phyloP scores from a whole-genome alignment of 1,139 yeast genomes.

The Suhomyces panamericanus region DNA sequence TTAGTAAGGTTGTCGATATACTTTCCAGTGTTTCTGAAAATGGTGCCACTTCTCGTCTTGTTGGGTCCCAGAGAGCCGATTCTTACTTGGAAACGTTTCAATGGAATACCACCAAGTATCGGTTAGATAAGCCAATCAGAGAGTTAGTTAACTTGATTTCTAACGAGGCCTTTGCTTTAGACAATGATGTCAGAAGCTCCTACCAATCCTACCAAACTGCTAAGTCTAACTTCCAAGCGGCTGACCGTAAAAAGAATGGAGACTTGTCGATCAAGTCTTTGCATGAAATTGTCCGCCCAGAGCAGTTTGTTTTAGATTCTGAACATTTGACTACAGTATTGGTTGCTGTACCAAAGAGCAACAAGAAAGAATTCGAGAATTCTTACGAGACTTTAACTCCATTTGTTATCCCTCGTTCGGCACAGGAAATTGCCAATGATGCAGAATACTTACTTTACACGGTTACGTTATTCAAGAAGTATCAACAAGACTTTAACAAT shows the following conservation, averaged over 20 bases:
- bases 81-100: constrained; percentile 71
- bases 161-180: constrained; percentile 77
- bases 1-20: constrained; percentile 75
- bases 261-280: constrained; percentile 87
- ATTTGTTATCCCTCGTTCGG: constrained; percentile 92
- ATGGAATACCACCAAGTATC: constrained; percentile 87
- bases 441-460: constrained; percentile 70
- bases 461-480: constrained; percentile 85
- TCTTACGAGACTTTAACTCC: constrained; percentile 74
- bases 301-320: constrained; percentile 79
- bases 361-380: constrained; percentile 58
- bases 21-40: constrained; percentile 52
- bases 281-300: constrained; percentile 83
- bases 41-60: constrained; percentile 27
- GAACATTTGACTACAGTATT: constrained; percentile 83
- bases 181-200: constrained; percentile 73
- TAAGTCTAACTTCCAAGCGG: constrained; percentile 78
- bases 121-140: constrained; percentile 79
- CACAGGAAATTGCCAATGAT: constrained; percentile 67
- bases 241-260: constrained; percentile 91
- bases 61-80: constrained; percentile 50
- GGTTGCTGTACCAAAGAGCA: constrained; percentile 78
- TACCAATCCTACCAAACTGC: constrained; percentile 77
- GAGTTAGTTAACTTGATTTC: constrained; percentile 72
- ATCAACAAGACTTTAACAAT: constrained; percentile 63